phyloP scores from a whole-genome alignment of 1,139 yeast species.

The Starmera stellimalicola region DNA sequence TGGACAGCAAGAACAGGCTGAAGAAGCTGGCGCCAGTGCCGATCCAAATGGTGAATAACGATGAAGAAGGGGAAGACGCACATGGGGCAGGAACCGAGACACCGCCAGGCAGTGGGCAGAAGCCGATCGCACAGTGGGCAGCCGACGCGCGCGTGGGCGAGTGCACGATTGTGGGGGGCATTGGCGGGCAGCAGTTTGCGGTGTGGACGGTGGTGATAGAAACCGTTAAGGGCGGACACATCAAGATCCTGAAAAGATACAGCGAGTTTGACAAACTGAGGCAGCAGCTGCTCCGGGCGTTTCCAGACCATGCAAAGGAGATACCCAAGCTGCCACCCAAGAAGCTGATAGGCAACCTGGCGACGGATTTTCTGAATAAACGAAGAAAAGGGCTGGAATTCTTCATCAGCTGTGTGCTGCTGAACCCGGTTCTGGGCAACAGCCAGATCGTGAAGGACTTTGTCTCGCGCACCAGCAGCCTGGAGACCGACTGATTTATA shows the following conservation, averaged over 20 bases:
- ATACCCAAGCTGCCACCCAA: slow-evolving; percentile 66
- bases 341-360: slow-evolving; percentile 39
- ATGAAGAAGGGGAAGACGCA: slow-evolving; percentile 6
- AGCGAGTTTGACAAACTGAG: slow-evolving; percentile 52
- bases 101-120: slow-evolving; percentile 1
- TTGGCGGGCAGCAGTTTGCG: slow-evolving; percentile 27
- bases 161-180: slow-evolving; percentile 29
- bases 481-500: no score
- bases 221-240: slow-evolving; percentile 29
- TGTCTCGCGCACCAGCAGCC: slow-evolving; percentile 20
- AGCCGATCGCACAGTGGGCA: slow-evolving; percentile 24
- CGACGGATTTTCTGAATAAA: slow-evolving; percentile 48
- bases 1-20: slow-evolving; percentile 5
- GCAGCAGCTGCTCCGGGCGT: slow-evolving; percentile 28
- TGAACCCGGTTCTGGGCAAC: slow-evolving; percentile 52
- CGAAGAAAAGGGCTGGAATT: slow-evolving; percentile 66
- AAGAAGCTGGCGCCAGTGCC: slow-evolving; percentile 21
- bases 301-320: slow-evolving; percentile 29
- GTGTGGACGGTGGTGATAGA: slow-evolving; percentile 29
- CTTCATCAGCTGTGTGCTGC: slow-evolving; percentile 56
- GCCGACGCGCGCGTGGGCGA: slow-evolving; percentile 28
- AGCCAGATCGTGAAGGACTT: slow-evolving; percentile 41
- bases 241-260: slow-evolving; percentile 50
- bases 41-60: slow-evolving; percentile 19
- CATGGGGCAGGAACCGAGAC: no score